Percentiles rank a stretch among this genome's conserved stretches.
These are phyloP conservation scores for Scutellaria galericulata DNA, from an alignment of 257 asterid genomes.

Conservation along the genomic window DNA sequence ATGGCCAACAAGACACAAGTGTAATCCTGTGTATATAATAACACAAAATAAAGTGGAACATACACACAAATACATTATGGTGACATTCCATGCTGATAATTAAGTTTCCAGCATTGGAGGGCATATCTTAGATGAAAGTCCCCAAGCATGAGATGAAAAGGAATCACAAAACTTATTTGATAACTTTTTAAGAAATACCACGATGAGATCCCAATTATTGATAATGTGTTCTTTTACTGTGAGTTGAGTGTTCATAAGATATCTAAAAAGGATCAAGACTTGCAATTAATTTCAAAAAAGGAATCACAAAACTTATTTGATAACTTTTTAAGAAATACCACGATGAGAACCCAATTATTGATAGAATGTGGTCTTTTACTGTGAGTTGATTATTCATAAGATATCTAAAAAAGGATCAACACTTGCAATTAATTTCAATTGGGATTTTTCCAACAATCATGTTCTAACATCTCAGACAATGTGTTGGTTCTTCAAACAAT, in stretches of 20 bases:
- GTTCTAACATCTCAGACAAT: not conserved
- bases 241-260: not conserved
- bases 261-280: not conserved
- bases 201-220: constrained; percentile 14
- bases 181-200: not conserved
- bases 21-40: not conserved
- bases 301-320: not conserved
- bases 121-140: not conserved
- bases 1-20: not conserved
- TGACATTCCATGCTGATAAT: not conserved
- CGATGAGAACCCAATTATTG: constrained; percentile 8
- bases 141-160: constrained; percentile 11
- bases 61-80: not conserved
- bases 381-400: not conserved
- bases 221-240: not conserved
- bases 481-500: not conserved
- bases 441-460: not conserved
- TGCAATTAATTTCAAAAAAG: not conserved
- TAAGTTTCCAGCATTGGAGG: not conserved
- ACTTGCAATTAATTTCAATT: constrained; percentile 4
- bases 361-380: constrained; percentile 5
- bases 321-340: not conserved
- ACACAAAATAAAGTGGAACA: not conserved
- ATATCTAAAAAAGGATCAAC: not conserved
- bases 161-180: not conserved